Evolutionary conservation across 2,329 filamentous ascomycete genomes (phyloP), one percentile per base, ranked within the genome.

Genomic region (Colletotrichum sp.): DNA sequence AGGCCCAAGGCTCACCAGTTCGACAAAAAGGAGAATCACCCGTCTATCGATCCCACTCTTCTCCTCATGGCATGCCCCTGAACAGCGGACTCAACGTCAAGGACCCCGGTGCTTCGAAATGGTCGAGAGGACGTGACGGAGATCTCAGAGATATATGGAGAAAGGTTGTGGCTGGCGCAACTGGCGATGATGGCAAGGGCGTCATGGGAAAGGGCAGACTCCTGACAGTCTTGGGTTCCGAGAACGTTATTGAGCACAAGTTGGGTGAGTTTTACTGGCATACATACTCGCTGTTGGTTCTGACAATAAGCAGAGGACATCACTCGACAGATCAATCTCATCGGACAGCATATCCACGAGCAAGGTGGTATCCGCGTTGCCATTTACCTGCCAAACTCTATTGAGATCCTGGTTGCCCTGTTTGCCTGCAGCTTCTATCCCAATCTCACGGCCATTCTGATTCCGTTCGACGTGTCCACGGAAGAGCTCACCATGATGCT

Each of bases 111-210:
- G 92, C 94, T 62, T 94, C 95, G 63, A 95, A 95, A 85, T 98
- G 96, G 95, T 90, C 94, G 12, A 88, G 90, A 72, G 96, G 96
- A 65, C 93, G 94, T 72, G 93, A 98, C 84, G 97, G 97, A 60
- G 96, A 99, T 81, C 87, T 99, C 78, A 91, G 96, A 71, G 96
- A 99, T 85, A 89, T 99, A 72, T 99, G 97, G 97, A 92, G 93
- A 78, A 91, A 91, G 81, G 94, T 92, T 57, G 89, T 93, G 12
- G 89, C 88, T 71, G 95, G 95, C 66, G 87, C 90, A 10, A 85
- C 90, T 18, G 90, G 92, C 72, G 91, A 92, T 44, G 91, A 93
- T 62, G 93, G 93, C 36, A 89, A 90, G 52, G 82, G 87, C 32
- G 87, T 90, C 55, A 88, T 89, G 2, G 90, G 90, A 55, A 92